Evolutionary conservation across 345 rosid genomes (phyloP).

Genomic region (Zanthoxylum bungeanum): DNA sequence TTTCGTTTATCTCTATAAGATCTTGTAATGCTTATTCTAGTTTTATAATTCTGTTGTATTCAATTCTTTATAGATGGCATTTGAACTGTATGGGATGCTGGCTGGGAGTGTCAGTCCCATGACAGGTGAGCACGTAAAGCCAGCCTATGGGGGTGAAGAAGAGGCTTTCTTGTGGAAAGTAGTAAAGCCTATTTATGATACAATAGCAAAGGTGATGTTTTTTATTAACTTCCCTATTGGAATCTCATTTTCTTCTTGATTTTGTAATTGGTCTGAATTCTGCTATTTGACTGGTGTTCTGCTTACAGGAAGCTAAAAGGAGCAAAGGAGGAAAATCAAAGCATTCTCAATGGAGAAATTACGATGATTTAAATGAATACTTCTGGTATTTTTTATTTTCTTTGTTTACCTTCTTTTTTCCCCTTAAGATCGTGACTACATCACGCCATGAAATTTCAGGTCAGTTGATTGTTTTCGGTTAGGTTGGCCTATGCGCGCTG

Average conservation of each 20-base stretch:
- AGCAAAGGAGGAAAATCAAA: slow-evolving; percentile 60
- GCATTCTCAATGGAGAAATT: slow-evolving; percentile 80
- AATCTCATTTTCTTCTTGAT: not conserved
- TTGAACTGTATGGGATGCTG: slow-evolving; percentile 52
- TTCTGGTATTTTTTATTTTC: slow-evolving; percentile 47
- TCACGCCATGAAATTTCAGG: slow-evolving; percentile 34
- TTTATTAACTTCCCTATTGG: slow-evolving; percentile 5
- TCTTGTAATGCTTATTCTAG: not conserved
- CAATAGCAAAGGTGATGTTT: slow-evolving; percentile 44
- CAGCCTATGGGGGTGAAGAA: slow-evolving; percentile 64
- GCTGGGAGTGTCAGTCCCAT: slow-evolving; percentile 64
- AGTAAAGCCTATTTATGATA: slow-evolving; percentile 56
- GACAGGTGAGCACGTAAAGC: slow-evolving; percentile 64
- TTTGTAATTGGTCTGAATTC: not conserved
- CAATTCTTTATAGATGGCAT: slow-evolving; percentile 29
- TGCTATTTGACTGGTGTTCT: slow-evolving; percentile 12
- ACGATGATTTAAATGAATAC: slow-evolving; percentile 68
- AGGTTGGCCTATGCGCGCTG: slow-evolving; percentile 77
- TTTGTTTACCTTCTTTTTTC: not conserved
- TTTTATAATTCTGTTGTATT: not conserved
- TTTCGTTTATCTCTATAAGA: not conserved
- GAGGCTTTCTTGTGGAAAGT: slow-evolving; percentile 70
- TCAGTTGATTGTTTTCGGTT: slow-evolving; percentile 64
- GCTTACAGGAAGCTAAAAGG: slow-evolving; percentile 58
- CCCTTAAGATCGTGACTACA: not conserved